Evolutionary conservation across 176 grass and related monocot genomes (phyloP).

Genomic region (Musa troglodytarum): DNA sequence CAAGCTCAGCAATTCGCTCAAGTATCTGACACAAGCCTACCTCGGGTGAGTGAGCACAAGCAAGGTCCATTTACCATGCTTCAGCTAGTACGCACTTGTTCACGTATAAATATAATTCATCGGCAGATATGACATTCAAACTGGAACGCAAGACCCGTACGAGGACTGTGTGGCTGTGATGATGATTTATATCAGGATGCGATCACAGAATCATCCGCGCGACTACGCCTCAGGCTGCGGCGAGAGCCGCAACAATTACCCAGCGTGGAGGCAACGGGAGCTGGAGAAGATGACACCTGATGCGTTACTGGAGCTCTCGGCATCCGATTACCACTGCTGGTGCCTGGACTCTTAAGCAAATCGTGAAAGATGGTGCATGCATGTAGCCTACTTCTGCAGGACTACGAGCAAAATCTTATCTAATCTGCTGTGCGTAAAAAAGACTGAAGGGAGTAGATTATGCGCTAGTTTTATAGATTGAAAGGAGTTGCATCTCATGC

Average conservation of each 20-base stretch:
- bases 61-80: no score
- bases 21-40: constrained; percentile 79
- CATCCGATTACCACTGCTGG: constrained; percentile 89
- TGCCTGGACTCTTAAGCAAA: constrained; percentile 54
- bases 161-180: constrained; percentile 66
- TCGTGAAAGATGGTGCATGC: no score
- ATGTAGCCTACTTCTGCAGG: no score
- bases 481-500: no score
- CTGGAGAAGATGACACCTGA: constrained; percentile 90
- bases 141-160: constrained; percentile 60
- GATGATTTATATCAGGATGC: constrained; percentile 65
- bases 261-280: constrained; percentile 69
- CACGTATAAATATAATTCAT: no score
- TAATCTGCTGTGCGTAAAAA: no score
- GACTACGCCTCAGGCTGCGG: constrained; percentile 55
- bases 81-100: no score
- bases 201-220: constrained; percentile 45
- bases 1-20: constrained; percentile 84
- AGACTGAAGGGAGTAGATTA: no score
- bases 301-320: constrained; percentile 58
- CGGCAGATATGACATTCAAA: constrained; percentile 68
- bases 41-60: constrained; percentile 52
- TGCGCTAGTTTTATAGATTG: no score
- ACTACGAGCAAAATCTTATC: no score
- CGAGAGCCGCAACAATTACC: constrained; percentile 57